A percentile compares a stretch with the other conserved stretches of the same genome.
phyloP scores from a whole-genome alignment of 2,329 filamentous ascomycete species.

The Fusarium verrucosum region DNA sequence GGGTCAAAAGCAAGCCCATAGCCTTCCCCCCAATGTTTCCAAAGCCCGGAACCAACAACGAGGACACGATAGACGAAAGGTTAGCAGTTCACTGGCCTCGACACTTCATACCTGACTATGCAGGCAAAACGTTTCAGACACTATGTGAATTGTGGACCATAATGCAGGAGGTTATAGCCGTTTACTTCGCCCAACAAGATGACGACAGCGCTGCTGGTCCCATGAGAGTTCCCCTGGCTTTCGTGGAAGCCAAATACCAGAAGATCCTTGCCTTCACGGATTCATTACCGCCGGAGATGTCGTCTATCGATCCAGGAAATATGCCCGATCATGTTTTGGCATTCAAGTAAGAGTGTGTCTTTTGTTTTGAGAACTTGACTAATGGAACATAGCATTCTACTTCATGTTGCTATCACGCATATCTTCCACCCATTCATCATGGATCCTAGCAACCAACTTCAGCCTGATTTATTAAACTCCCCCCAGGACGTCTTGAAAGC shows the following conservation, averaged over 20 bases:
- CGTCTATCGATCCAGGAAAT: background rate
- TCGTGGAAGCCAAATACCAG: slow-evolving; percentile 21
- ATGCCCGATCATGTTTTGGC: slow-evolving; percentile 26
- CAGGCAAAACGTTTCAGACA: slow-evolving; percentile 28
- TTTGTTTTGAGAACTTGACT: fast-evolving
- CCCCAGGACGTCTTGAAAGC: slow-evolving; percentile 1
- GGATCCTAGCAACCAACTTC: background rate
- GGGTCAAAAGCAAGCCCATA: slow-evolving; percentile 16
- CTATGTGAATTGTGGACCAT: slow-evolving; percentile 32
- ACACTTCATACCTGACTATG: slow-evolving; percentile 18
- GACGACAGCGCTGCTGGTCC: background rate
- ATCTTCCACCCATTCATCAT: slow-evolving; percentile 17
- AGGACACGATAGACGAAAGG: slow-evolving; percentile 16
- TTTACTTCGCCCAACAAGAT: slow-evolving; percentile 16
- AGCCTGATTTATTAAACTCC: background rate
- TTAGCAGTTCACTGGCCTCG: slow-evolving; percentile 30
- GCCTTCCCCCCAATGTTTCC: slow-evolving; percentile 26
- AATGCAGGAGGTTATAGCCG: slow-evolving; percentile 28
- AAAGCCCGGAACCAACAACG: slow-evolving; percentile 11
- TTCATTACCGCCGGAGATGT: slow-evolving; percentile 9
- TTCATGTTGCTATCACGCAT: slow-evolving; percentile 11
- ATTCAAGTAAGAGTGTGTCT: background rate
- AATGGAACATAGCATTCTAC: background rate
- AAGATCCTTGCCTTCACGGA: slow-evolving; percentile 19
- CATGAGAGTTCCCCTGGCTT: slow-evolving; percentile 14